These are phyloP conservation scores for Aspergillus sojae DNA, from an alignment of 2,329 filamentous ascomycete species.

Conservation along the genomic window DNA sequence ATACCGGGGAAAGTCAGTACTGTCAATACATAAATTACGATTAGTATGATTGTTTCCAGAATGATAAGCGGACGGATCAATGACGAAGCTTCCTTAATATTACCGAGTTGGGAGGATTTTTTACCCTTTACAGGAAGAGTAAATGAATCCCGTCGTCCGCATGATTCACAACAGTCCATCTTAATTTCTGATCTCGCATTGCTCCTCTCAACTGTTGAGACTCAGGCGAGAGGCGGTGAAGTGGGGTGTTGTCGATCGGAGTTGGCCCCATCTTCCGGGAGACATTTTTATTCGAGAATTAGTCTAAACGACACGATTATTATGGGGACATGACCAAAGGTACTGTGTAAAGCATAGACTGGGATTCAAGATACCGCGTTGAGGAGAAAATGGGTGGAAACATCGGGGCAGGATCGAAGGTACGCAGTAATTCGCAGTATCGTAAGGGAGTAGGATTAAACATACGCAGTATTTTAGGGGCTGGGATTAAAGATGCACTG, in stretches of 20 bases:
- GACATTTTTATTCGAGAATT: not conserved
- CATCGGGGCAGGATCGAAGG: not conserved
- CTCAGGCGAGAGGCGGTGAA: constrained; percentile 23
- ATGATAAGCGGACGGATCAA: not conserved
- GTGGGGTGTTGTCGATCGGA: constrained; percentile 19
- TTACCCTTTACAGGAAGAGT: not conserved
- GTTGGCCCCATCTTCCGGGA: constrained; percentile 7
- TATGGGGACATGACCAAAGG: constrained; percentile 2
- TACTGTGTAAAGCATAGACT: not conserved
- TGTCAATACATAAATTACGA: not conserved
- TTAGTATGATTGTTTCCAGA: not conserved
- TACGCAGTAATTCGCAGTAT: not conserved
- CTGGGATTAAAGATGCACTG: not conserved
- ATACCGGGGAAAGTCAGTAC: constrained; percentile 2
- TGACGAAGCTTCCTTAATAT: constrained; percentile 4
- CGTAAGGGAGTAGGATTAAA: not conserved
- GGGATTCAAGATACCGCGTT: not conserved
- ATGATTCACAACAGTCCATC: not conserved
- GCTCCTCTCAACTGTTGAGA: constrained; percentile 21
- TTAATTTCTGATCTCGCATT: not conserved
- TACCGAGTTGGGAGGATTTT: not conserved
- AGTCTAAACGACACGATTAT: not conserved
- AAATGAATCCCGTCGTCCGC: not conserved
- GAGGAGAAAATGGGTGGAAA: not conserved
- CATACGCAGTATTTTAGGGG: not conserved